Conservation (phyloP, 352 stramenopile species). For the Plasmopara muralis region DNA sequence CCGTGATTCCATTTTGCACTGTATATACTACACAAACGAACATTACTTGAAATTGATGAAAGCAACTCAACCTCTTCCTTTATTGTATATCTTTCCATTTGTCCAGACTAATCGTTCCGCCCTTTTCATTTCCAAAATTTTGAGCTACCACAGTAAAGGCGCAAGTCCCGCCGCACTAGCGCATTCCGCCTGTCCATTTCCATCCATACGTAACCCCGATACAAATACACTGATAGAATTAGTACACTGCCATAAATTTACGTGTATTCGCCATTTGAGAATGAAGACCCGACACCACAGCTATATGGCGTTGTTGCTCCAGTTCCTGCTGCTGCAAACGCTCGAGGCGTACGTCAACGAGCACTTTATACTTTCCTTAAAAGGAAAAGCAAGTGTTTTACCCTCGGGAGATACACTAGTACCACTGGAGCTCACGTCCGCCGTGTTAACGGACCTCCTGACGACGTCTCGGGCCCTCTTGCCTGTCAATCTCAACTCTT, state of each 20-base stretch:
- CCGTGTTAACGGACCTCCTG: constrained; percentile 10
- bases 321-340: constrained; percentile 11
- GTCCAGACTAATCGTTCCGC: too few species aligned
- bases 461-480: constrained; percentile 8
- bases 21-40: too few species aligned
- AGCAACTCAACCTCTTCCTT: too few species aligned
- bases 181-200: not conserved
- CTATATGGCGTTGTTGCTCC: constrained; percentile 3
- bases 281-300: constrained; percentile 8
- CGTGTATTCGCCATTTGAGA: constrained; percentile 4
- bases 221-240: too few species aligned
- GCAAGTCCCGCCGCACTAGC: too few species aligned
- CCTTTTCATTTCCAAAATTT: too few species aligned
- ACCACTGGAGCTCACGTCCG: constrained; percentile 17
- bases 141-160: too few species aligned
- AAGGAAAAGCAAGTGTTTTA: constrained; percentile 6
- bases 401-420: constrained; percentile 12
- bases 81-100: too few species aligned
- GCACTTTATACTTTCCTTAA: constrained; percentile 29
- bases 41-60: too few species aligned
- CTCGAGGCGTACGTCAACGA: constrained; percentile 5
- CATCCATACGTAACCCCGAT: not conserved
- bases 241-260: too few species aligned
- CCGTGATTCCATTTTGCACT: too few species aligned
- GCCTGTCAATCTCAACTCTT: constrained; percentile 17